Base-by-base conservation (phyloP, 164 flowering plant species). In the Stephania japonica region DNA sequence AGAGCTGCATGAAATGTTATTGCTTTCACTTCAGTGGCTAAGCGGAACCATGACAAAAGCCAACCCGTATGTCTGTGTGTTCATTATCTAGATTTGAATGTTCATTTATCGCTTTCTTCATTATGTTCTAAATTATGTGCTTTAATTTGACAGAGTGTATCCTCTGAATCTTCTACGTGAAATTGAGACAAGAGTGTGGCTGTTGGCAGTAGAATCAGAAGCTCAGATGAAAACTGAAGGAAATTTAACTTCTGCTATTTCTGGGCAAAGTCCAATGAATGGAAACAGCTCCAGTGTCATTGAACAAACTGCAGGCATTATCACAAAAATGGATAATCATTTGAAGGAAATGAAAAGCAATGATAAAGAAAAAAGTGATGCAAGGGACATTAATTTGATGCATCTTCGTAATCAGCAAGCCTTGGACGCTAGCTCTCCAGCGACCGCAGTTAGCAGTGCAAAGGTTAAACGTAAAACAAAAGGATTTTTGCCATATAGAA, bases 121-220 rank as follows among this genome's bases (percentile, higher is more conserved):
- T 11, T 42, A 69, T 21, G 56, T 61, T 25, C 43, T 75, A 18
- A 70, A 70, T 25, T 72, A 2, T 71, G 2, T 63, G 7, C 3
- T 74, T 24, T 24, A 68, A 50, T 75, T 74, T 49, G 77, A 19
- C 87, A 96, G 99, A 72, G 90, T 88, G 73, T 96, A 89, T 83
- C 98, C 97, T 11, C 79, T 91, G 76, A 91, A 93, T 85, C 99
- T 89, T 77, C 84, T 96, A 61, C 90, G 99, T 32, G 99, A 96
- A 86, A 91, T 96, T 74, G 99, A 96, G 82, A 96, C 99, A 64
- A 85, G 96, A 81, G 99, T 96, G 23, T 96, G 99, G 98, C 98
- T 96, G 62, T 81, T 96, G 78, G 99, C 98, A 5, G 99, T 96
- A 67, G 98, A 93, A 85, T 90, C 99, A 72, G 99, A 93, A 83